These are phyloP conservation scores for Periconia digitata DNA, from an alignment of 2,329 filamentous ascomycete species.

Conservation along the genomic window DNA sequence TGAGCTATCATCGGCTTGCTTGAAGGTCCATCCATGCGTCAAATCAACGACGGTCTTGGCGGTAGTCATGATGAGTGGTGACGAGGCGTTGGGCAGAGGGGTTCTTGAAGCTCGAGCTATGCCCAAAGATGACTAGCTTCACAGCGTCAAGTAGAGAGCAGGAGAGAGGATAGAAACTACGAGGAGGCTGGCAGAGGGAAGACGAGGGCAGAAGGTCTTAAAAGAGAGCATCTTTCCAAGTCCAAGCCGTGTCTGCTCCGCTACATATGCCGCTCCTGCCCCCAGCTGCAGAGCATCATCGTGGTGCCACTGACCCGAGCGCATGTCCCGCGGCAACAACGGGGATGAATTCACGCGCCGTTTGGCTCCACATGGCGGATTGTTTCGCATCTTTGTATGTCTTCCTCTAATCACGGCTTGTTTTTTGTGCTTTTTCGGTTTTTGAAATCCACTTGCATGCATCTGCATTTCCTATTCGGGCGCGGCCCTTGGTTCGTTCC, in stretches of 20 bases:
- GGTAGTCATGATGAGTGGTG: conserved; percentile 24
- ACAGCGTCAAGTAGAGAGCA: background rate
- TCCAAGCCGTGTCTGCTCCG: no score
- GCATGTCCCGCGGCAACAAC: no score
- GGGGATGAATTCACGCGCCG: background rate
- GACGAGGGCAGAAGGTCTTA: no score
- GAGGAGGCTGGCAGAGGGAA: background rate
- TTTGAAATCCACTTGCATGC: conserved; percentile 15
- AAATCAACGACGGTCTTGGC: conserved; percentile 34
- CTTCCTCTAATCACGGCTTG: background rate
- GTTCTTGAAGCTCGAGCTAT: background rate
- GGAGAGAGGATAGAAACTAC: background rate
- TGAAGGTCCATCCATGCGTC: conserved; percentile 49
- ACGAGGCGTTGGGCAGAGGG: background rate
- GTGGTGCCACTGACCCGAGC: no score
- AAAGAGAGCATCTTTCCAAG: no score
- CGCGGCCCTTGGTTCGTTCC: conserved; percentile 12
- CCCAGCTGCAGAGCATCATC: no score
- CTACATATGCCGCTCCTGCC: no score
- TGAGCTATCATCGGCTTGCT: conserved; percentile 44
- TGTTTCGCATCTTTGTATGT: background rate
- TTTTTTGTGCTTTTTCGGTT: conserved; percentile 5
- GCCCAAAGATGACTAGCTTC: background rate
- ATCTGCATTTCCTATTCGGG: background rate
- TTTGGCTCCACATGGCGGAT: background rate